Percentiles rank a stretch among this genome's conserved stretches.
Conservation (phyloP, 2,329 filamentous ascomycete species). For the Daldinia eschscholtzii region DNA sequence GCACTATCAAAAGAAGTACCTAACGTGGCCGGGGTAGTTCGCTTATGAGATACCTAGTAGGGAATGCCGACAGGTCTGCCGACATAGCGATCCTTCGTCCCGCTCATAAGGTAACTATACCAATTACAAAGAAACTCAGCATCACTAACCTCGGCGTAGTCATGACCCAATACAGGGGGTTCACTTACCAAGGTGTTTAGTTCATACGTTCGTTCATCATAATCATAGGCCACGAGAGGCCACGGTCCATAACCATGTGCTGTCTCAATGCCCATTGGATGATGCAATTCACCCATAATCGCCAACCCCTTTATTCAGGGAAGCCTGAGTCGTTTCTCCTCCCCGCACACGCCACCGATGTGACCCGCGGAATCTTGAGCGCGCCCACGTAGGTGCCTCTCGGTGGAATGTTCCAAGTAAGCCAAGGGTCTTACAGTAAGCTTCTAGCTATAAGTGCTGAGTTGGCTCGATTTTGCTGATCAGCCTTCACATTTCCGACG, state of each 20-base stretch:
- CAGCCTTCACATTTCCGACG: slow-evolving; percentile 2
- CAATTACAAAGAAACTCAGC: slow-evolving; percentile 4
- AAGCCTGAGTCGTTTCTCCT: neutral
- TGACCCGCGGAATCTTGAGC: slow-evolving; percentile 16
- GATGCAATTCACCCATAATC: slow-evolving; percentile 3
- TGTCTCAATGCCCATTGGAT: slow-evolving; percentile 7
- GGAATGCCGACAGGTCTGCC: slow-evolving; percentile 33
- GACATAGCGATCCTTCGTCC: slow-evolving; percentile 5
- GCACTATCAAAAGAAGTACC: neutral
- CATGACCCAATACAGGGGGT: neutral
- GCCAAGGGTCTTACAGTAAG: neutral
- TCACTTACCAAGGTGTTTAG: neutral
- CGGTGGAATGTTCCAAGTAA: slow-evolving; percentile 32
- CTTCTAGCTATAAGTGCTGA: neutral
- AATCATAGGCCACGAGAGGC: neutral
- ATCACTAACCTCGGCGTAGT: slow-evolving; percentile 8
- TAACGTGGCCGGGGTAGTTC: neutral
- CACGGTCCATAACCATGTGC: neutral
- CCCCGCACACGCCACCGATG: slow-evolving; percentile 23
- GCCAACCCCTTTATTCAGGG: slow-evolving; percentile 23
- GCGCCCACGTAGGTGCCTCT: slow-evolving; percentile 29
- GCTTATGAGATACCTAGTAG: neutral
- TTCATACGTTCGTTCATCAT: slow-evolving; percentile 1
- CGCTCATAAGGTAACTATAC: neutral
- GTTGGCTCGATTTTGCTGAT: neutral